These are phyloP conservation scores for Camelina hispida DNA, from an alignment of 345 rosid species.

Conservation along the genomic window DNA sequence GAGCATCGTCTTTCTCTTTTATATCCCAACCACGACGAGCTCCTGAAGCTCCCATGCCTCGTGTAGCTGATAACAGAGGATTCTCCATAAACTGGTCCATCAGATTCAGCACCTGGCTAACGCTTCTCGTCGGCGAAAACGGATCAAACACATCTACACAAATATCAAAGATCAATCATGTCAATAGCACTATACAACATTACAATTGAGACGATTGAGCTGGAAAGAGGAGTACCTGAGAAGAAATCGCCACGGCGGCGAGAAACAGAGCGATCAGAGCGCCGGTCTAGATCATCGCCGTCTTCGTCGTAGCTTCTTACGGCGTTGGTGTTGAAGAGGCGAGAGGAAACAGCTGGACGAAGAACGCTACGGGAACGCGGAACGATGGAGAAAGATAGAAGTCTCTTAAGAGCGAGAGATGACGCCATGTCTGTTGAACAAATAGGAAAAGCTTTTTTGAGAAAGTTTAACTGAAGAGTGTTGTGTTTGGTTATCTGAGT, in stretches of 20 bases:
- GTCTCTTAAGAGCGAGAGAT: conserved; percentile 50
- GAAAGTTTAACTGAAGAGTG: background rate
- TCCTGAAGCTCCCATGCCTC: conserved; percentile 48
- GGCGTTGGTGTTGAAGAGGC: conserved; percentile 54
- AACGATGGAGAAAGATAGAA: conserved; percentile 39
- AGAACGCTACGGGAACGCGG: conserved; percentile 24
- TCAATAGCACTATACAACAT: background rate
- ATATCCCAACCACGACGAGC: conserved; percentile 55
- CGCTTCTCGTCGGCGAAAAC: conserved; percentile 64
- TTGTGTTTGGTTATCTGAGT: background rate
- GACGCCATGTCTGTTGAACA: conserved; percentile 48
- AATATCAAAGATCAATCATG: background rate
- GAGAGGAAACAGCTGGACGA: conserved; percentile 41
- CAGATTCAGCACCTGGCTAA: conserved; percentile 67
- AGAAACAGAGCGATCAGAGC: conserved; percentile 42
- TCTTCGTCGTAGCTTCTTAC: conserved; percentile 40
- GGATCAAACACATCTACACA: conserved; percentile 61
- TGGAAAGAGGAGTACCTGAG: conserved; percentile 47
- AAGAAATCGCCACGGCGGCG: conserved; percentile 52
- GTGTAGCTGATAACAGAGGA: conserved; percentile 50
- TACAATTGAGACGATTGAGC: background rate
- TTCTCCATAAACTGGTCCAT: conserved; percentile 64
- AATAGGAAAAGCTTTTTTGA: background rate
- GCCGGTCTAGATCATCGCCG: conserved; percentile 35
- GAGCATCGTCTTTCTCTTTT: conserved; percentile 56